Percentiles rank a stretch among this genome's conserved stretches.
Evolutionary conservation across 176 grass and related monocot genomes (phyloP).

Genomic region (Secale cereale): DNA sequence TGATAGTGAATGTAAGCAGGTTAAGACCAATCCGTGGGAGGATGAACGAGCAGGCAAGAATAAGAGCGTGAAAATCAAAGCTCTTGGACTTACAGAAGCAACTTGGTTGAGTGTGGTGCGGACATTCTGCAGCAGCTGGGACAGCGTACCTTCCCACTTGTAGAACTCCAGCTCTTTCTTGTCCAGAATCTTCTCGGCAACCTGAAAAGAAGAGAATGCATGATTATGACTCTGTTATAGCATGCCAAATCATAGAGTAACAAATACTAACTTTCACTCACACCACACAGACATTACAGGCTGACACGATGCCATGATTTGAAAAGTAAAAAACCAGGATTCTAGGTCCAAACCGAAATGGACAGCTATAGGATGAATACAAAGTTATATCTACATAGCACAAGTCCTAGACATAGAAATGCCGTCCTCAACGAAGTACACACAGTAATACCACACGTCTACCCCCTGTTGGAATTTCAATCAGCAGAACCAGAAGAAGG

Average conservation of each 20-base stretch:
- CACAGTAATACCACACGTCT: not conserved
- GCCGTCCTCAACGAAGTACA: not conserved
- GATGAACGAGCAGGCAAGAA: not conserved
- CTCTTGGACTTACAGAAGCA: constrained; percentile 48
- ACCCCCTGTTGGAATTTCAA: not conserved
- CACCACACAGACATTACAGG: not conserved
- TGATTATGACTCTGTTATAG: not conserved
- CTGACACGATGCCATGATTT: not conserved
- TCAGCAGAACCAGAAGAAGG: not conserved
- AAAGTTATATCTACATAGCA: not conserved
- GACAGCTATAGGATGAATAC: not conserved
- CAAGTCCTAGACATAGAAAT: not conserved
- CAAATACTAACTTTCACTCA: not conserved
- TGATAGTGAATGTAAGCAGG: not conserved
- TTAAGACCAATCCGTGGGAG: not conserved
- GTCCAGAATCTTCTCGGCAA: constrained; percentile 88
- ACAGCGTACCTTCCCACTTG: constrained; percentile 84
- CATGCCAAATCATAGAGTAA: not conserved
- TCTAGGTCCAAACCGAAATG: not conserved
- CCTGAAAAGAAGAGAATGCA: constrained; percentile 25
- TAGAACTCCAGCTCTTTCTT: constrained; percentile 96
- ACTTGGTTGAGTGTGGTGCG: constrained; percentile 77
- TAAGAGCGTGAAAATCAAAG: not conserved
- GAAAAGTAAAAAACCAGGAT: not conserved
- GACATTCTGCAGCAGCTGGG: constrained; percentile 80